Conservation (phyloP, 2,329 filamentous ascomycete genomes). For the Diaporthe citriasiana region DNA sequence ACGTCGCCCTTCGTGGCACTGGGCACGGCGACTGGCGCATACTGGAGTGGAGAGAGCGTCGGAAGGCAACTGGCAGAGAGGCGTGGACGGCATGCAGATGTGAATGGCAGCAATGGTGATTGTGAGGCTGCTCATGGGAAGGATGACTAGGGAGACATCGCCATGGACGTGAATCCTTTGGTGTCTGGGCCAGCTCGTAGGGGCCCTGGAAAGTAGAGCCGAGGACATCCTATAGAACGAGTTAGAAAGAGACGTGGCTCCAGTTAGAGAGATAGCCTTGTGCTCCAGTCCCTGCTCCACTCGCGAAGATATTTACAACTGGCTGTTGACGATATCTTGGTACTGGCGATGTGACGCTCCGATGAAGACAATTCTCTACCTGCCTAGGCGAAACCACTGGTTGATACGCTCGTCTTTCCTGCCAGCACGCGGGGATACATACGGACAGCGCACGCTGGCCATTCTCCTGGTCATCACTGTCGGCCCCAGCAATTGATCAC, state of each 20-base stretch:
- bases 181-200: not conserved
- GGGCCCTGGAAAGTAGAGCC: not conserved
- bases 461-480: not conserved
- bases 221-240: too few species aligned
- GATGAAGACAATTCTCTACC: not conserved
- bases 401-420: too few species aligned
- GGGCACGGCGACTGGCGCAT: constrained; percentile 91
- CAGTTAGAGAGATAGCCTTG: not conserved
- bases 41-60: constrained; percentile 89
- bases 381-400: not conserved
- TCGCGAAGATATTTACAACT: not conserved
- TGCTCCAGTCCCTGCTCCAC: not conserved
- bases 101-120: not conserved
- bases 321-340: too few species aligned
- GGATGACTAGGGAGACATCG: not conserved
- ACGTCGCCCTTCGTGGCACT: constrained; percentile 90
- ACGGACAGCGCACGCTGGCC: not conserved
- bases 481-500: too few species aligned
- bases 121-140: not conserved
- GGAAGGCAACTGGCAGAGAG: constrained; percentile 73
- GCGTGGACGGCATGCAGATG: constrained; percentile 58
- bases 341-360: not conserved
- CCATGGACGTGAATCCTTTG: not conserved
- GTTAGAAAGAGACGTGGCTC: not conserved
- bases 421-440: too few species aligned